These are phyloP conservation scores for Fusarium bulbicola DNA, from an alignment of 2,329 filamentous ascomycete genomes.

Conservation along the genomic window DNA sequence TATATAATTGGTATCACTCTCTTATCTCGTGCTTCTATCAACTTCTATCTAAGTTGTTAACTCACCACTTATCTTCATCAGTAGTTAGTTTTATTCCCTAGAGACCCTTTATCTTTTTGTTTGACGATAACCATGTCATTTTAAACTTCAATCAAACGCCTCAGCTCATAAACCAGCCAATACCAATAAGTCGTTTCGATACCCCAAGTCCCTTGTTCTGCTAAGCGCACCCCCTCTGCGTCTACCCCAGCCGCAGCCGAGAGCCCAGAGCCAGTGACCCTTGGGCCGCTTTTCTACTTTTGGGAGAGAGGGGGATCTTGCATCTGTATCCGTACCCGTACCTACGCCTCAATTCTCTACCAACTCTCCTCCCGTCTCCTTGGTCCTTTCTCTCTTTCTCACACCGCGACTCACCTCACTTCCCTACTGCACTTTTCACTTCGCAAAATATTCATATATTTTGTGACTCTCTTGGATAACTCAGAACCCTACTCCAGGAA, in stretches of 20 bases:
- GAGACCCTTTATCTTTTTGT: neutral
- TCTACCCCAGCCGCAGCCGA: conserved; percentile 17
- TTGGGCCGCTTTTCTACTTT: conserved; percentile 31
- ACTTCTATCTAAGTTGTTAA: neutral
- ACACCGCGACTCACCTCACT: conserved; percentile 14
- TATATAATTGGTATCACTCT: neutral
- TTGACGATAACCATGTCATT: conserved; percentile 19
- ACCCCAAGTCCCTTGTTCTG: conserved; percentile 31
- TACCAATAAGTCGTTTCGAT: conserved; percentile 28
- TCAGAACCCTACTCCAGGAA: neutral
- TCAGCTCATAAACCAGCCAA: conserved; percentile 22
- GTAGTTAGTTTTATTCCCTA: neutral
- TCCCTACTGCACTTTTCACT: neutral
- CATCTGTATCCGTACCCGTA: conserved; percentile 26
- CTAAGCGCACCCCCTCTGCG: conserved; percentile 34
- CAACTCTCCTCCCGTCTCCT: conserved; percentile 5
- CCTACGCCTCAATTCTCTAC: conserved; percentile 30
- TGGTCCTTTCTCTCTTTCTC: neutral
- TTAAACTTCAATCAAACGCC: conserved; percentile 17
- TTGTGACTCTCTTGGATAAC: neutral
- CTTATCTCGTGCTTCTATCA: conserved; percentile 6
- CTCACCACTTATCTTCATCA: neutral
- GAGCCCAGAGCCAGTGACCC: conserved; percentile 21
- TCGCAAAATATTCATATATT: neutral
- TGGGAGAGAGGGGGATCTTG: conserved; percentile 35